phyloP scores from a whole-genome alignment of 108 stramenopile genomes.

The Parietichytrium sp. region DNA sequence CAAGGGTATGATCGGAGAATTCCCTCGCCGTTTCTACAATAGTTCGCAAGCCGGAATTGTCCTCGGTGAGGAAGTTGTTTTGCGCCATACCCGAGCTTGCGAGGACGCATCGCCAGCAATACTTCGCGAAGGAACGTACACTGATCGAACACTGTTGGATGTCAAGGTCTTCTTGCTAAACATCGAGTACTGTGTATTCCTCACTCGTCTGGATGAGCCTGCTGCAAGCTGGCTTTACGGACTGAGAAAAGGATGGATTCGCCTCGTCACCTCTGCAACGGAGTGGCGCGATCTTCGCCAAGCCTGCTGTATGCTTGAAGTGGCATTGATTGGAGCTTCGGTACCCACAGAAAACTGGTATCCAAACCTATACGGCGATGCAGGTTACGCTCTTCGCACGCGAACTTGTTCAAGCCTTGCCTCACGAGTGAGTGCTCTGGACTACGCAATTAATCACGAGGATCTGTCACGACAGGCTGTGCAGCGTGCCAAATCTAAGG shows the following conservation, averaged over 20 bases:
- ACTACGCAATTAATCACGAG: not conserved
- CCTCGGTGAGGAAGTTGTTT: too few relatives aligned
- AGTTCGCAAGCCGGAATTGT: too few relatives aligned
- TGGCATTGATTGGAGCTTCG: not conserved
- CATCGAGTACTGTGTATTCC: not conserved
- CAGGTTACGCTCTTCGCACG: conserved; percentile 32
- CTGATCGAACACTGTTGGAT: too few relatives aligned
- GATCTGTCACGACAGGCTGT: conserved; percentile 18
- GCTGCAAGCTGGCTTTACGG: not conserved
- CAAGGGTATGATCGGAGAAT: too few relatives aligned
- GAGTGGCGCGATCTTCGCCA: conserved; percentile 26
- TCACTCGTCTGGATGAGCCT: not conserved
- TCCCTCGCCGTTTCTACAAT: too few relatives aligned
- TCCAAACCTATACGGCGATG: conserved; percentile 2
- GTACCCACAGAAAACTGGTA: conserved; percentile 24
- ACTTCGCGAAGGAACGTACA: too few relatives aligned
- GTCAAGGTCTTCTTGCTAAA: conserved; percentile 21
- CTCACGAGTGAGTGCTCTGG: not conserved
- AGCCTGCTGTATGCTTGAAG: not conserved
- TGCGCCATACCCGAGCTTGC: too few relatives aligned
- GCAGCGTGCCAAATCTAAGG: not conserved
- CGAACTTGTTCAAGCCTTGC: not conserved
- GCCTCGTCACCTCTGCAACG: conserved; percentile 23
- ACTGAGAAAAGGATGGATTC: not conserved
- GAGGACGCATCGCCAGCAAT: too few relatives aligned